Percentiles rank a stretch among this genome's conserved stretches.
These are phyloP conservation scores for Diplocarpon mali DNA, from an alignment of 2,329 filamentous ascomycete species.

Conservation along the genomic window DNA sequence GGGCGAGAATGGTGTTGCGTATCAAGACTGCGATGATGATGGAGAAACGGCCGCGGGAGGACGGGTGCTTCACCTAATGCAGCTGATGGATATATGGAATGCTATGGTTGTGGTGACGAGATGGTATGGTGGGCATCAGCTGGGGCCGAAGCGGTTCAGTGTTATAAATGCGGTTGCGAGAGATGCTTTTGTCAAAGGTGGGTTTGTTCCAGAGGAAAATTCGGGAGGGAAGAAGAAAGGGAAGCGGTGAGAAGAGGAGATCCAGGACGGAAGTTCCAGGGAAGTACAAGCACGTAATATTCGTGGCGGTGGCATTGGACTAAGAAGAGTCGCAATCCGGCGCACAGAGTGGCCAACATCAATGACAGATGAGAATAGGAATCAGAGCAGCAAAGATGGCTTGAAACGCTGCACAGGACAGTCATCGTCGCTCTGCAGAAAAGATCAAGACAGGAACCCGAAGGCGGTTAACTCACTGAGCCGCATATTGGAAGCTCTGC, in stretches of 20 bases:
- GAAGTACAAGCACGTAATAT: neutral
- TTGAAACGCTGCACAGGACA: too few species aligned
- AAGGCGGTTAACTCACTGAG: too few species aligned
- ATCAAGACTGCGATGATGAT: conserved; percentile 92
- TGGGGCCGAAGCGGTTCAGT: conserved; percentile 82
- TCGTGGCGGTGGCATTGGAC: neutral
- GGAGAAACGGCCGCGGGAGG: conserved; percentile 88
- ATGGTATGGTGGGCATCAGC: conserved; percentile 87
- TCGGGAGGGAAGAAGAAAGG: conserved; percentile 32
- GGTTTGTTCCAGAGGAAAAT: conserved; percentile 47
- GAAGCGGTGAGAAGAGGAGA: conserved; percentile 16
- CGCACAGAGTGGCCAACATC: neutral
- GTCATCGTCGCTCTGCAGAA: too few species aligned
- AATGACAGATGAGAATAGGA: too few species aligned
- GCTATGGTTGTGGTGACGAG: conserved; percentile 85
- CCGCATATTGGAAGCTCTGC: too few species aligned
- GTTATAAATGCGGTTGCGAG: conserved; percentile 80
- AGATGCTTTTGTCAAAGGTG: conserved; percentile 71
- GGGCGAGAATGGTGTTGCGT: conserved; percentile 40
- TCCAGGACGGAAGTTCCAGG: neutral
- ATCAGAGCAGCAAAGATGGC: too few species aligned
- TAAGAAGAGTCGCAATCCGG: neutral
- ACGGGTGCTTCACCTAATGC: conserved; percentile 77
- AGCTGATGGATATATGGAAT: conserved; percentile 90
- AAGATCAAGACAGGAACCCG: too few species aligned